Percentiles rank a stretch among this genome's conserved stretches.
phyloP scores from a whole-genome alignment of 495 filamentous ascomycete species.

The Penicillium desertorum region DNA sequence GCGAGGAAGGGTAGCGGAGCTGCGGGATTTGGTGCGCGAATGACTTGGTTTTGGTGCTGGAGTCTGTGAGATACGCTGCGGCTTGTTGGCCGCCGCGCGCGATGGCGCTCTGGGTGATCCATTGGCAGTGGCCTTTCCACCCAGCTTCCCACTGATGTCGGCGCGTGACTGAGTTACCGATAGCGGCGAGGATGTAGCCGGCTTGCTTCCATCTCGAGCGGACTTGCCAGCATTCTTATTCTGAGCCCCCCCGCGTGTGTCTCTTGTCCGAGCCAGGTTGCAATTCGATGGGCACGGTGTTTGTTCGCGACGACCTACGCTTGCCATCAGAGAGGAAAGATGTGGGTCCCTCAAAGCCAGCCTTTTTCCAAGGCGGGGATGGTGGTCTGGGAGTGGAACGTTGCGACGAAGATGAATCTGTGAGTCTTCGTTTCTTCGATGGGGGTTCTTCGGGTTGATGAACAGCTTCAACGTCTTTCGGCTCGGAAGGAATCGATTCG shows the following conservation, averaged over 20 bases:
- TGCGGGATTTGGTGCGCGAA: slow-evolving; percentile 38
- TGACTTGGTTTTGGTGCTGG: slow-evolving; percentile 31
- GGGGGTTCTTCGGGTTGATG: slow-evolving; percentile 55
- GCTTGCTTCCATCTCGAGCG: slow-evolving; percentile 23
- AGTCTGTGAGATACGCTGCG: slow-evolving; percentile 33
- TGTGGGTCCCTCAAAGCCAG: slow-evolving; percentile 82
- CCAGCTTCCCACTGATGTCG: slow-evolving; percentile 34
- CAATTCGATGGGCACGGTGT: slow-evolving; percentile 66
- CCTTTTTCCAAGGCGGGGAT: slow-evolving; percentile 94
- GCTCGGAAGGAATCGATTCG: slow-evolving; percentile 34
- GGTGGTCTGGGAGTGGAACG: slow-evolving; percentile 51
- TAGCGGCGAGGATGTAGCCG: slow-evolving; percentile 37
- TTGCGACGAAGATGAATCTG: slow-evolving; percentile 44
- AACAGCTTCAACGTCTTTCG: slow-evolving; percentile 35
- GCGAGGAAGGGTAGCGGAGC: slow-evolving; percentile 26
- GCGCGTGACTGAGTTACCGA: slow-evolving; percentile 36
- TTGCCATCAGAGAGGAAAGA: slow-evolving; percentile 78
- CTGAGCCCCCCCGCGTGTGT: slow-evolving; percentile 49
- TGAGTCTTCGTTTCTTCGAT: slow-evolving; percentile 72
- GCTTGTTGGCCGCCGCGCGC: slow-evolving; percentile 24
- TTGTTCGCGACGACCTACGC: slow-evolving; percentile 83
- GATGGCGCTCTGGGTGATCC: slow-evolving; percentile 34
- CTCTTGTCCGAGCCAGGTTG: slow-evolving; percentile 66
- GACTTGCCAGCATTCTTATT: slow-evolving; percentile 31
- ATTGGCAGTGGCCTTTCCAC: slow-evolving; percentile 35